A percentile compares a stretch with the other conserved stretches of the same genome.
phyloP scores from a whole-genome alignment of 2,329 filamentous ascomycete genomes.

The Lanzia echinophila region DNA sequence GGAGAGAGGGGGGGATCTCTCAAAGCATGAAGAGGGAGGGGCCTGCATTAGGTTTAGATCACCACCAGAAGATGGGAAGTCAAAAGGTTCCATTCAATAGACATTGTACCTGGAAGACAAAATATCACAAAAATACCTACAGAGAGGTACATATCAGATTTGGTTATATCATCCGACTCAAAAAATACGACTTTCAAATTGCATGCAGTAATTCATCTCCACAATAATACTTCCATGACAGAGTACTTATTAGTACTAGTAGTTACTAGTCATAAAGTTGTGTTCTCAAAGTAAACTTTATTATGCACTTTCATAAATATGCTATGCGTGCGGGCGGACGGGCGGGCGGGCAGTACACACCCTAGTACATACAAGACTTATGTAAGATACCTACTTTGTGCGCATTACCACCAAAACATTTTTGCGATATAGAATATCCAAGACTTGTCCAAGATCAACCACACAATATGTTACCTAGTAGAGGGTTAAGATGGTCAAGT shows the following conservation, averaged over 20 bases:
- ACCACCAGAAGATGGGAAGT: background rate
- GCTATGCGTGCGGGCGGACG: too few species aligned
- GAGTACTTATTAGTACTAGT: too few species aligned
- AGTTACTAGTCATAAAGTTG: too few species aligned
- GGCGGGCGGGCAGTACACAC: background rate
- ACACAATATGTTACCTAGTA: slow-evolving; percentile 47
- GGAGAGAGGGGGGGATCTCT: too few species aligned
- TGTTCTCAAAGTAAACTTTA: too few species aligned
- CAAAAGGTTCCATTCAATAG: background rate
- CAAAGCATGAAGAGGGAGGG: too few species aligned
- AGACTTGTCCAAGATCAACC: slow-evolving; percentile 1
- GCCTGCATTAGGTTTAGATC: background rate
- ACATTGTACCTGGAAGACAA: slow-evolving; percentile 3
- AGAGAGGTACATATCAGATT: background rate
- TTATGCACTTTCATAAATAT: too few species aligned
- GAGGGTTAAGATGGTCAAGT: slow-evolving; percentile 43
- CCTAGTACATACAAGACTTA: background rate
- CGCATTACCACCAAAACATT: slow-evolving; percentile 11
- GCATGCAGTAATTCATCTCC: too few species aligned
- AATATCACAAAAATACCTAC: slow-evolving; percentile 14
- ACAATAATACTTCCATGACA: too few species aligned
- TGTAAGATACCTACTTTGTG: background rate
- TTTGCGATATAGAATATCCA: slow-evolving; percentile 18
- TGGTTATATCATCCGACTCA: background rate
- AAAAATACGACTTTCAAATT: too few species aligned